Conservation (phyloP, 805 yeast genomes). For the Lachancea kluyveri region DNA sequence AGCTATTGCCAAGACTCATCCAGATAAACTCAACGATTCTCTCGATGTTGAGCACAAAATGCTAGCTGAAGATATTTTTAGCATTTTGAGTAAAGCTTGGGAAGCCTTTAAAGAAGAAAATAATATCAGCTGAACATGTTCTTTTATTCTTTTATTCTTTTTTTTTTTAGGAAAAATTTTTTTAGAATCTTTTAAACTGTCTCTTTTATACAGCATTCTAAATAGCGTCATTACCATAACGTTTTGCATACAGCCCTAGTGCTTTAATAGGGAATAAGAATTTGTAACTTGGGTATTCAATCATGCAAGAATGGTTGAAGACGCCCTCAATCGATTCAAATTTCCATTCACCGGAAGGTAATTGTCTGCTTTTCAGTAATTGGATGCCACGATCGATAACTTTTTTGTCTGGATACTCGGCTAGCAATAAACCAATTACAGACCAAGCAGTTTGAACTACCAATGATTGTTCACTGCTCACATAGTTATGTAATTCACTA, state of each 20-base stretch:
- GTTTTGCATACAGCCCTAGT: conserved; percentile 56
- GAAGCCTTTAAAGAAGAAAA: conserved; percentile 65
- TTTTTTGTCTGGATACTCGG: conserved; percentile 65
- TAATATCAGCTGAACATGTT: conserved; percentile 29
- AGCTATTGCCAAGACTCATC: conserved; percentile 83
- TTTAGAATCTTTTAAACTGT: background rate
- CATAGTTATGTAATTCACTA: conserved; percentile 73
- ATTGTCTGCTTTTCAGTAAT: conserved; percentile 61
- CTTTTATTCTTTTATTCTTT: too few relatives aligned
- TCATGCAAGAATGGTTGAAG: conserved; percentile 88
- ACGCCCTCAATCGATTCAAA: conserved; percentile 90
- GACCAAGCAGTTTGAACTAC: conserved; percentile 95
- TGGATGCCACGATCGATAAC: conserved; percentile 59
- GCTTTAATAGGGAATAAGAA: conserved; percentile 91
- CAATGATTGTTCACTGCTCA: conserved; percentile 53
- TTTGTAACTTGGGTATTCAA: conserved; percentile 92
- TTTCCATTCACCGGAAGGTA: conserved; percentile 74
- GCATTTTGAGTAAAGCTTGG: conserved; percentile 84
- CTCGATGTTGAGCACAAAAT: conserved; percentile 60
- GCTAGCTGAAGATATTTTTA: conserved; percentile 84
- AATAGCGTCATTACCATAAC: conserved; percentile 9
- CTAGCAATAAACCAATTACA: conserved; percentile 70
- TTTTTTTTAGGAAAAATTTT: too few relatives aligned
- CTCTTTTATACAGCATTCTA: background rate
- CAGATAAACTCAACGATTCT: conserved; percentile 69